phyloP scores from a whole-genome alignment of 2,329 filamentous ascomycete species.

The Venturia asperata region DNA sequence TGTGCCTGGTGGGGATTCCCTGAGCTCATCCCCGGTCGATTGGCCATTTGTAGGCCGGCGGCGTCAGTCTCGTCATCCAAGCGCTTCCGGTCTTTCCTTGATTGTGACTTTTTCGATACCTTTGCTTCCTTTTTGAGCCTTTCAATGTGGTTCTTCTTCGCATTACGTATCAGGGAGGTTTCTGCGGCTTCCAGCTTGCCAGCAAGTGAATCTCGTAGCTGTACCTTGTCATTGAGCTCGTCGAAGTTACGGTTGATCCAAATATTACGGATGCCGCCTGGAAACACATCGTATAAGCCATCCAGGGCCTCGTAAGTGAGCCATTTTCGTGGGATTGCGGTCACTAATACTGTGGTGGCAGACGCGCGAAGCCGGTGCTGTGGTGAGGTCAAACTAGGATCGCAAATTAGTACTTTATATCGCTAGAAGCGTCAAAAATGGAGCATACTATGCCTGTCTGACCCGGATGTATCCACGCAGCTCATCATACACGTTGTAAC shows the following conservation, averaged over 20 bases:
- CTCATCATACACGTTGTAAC: constrained; percentile 79
- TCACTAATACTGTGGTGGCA: constrained; percentile 90
- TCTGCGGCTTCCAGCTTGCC: constrained; percentile 69
- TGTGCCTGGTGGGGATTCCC: constrained; percentile 52
- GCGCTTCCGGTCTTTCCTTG: constrained; percentile 45
- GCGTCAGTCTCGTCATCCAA: constrained; percentile 46
- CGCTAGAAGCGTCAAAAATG: constrained; percentile 4
- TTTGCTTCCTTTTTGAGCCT: constrained; percentile 58
- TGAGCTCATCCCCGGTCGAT: constrained; percentile 47
- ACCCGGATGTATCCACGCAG: constrained; percentile 83
- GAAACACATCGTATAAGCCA: constrained; percentile 89
- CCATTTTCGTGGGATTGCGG: constrained; percentile 86
- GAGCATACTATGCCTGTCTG: constrained; percentile 66
- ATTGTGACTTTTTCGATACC: constrained; percentile 49
- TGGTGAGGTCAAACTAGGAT: constrained; percentile 63
- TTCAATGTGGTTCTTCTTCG: constrained; percentile 73
- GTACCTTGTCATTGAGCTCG: constrained; percentile 74
- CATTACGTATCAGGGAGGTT: constrained; percentile 72
- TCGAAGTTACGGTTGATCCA: constrained; percentile 94
- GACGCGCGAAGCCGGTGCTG: constrained; percentile 90
- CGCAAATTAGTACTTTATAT: not conserved
- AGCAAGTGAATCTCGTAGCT: constrained; percentile 65
- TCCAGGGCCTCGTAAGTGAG: constrained; percentile 72
- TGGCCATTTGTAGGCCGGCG: constrained; percentile 46
- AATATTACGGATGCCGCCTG: constrained; percentile 87